phyloP scores from a whole-genome alignment of 768 basidiomycete species.

The Suillus decipiens region DNA sequence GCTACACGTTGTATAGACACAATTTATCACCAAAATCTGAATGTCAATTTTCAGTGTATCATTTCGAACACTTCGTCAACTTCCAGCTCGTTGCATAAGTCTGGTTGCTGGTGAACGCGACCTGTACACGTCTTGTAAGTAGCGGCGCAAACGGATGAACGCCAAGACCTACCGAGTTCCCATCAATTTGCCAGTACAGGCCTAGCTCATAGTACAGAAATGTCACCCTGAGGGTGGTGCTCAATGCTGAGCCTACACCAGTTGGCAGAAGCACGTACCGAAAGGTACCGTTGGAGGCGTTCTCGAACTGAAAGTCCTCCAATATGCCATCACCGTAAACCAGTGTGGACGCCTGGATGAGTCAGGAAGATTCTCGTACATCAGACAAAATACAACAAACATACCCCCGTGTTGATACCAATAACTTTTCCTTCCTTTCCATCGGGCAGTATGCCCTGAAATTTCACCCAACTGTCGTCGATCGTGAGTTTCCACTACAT shows the following conservation, averaged over 20 bases:
- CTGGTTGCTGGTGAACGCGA: background rate
- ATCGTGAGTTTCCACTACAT: background rate
- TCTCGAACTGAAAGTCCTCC: background rate
- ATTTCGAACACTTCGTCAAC: background rate
- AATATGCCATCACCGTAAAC: background rate
- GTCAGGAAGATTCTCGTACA: background rate
- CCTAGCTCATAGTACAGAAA: background rate
- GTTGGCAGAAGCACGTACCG: background rate
- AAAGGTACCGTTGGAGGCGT: background rate
- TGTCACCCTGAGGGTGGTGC: background rate
- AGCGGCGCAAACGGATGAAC: background rate
- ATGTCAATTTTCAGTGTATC: background rate
- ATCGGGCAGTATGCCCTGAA: background rate
- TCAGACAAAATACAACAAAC: background rate
- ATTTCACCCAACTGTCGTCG: background rate
- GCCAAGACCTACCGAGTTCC: background rate
- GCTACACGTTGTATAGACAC: too few relatives aligned
- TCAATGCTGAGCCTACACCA: background rate
- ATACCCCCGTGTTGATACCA: background rate
- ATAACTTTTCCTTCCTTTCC: background rate
- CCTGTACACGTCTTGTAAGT: background rate
- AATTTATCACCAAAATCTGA: too few relatives aligned
- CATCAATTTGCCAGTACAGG: background rate
- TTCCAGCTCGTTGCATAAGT: constrained; percentile 1
- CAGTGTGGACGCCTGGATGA: background rate